Evolutionary conservation across 1,284 basidiomycete genomes (phyloP).

Genomic region (Cronartium ribicola): DNA sequence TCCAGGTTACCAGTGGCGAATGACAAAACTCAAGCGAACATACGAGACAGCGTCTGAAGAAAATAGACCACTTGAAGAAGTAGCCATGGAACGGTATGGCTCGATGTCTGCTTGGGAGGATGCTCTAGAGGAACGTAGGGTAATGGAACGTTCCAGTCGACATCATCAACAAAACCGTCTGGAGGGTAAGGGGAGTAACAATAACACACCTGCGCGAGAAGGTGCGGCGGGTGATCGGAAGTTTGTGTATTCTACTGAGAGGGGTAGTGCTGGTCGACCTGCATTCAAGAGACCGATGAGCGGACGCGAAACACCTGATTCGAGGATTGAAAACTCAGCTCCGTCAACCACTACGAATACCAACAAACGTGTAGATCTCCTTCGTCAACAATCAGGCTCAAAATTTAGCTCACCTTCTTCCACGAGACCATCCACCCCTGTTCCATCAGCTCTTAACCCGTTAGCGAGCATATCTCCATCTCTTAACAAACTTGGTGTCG

Average conservation of each 20-base stretch:
- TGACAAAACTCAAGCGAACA: conserved; percentile 34
- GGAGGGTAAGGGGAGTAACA: conserved; percentile 48
- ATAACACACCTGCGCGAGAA: conserved; percentile 42
- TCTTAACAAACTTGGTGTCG: conserved; percentile 43
- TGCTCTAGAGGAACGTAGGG: conserved; percentile 74
- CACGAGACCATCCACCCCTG: conserved; percentile 60
- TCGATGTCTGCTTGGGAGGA: conserved; percentile 78
- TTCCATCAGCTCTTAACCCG: conserved; percentile 83
- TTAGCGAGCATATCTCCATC: conserved; percentile 9
- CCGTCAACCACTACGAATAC: conserved; percentile 28
- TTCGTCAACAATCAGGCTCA: conserved; percentile 10
- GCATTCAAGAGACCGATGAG: conserved; percentile 75
- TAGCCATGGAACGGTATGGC: conserved; percentile 83
- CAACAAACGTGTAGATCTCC: neutral
- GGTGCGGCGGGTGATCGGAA: conserved; percentile 23
- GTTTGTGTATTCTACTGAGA: conserved; percentile 33
- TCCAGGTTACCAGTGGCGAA: conserved; percentile 39
- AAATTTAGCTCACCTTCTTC: conserved; percentile 16
- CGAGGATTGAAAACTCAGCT: neutral
- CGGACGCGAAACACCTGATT: conserved; percentile 43
- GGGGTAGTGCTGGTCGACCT: conserved; percentile 48
- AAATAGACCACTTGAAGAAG: conserved; percentile 52
- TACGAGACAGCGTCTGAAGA: conserved; percentile 34
- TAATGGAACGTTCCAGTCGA: conserved; percentile 71
- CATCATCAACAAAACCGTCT: conserved; percentile 52